phyloP scores from a whole-genome alignment of 495 filamentous ascomycete genomes.

The Penicilliopsis zonata region DNA sequence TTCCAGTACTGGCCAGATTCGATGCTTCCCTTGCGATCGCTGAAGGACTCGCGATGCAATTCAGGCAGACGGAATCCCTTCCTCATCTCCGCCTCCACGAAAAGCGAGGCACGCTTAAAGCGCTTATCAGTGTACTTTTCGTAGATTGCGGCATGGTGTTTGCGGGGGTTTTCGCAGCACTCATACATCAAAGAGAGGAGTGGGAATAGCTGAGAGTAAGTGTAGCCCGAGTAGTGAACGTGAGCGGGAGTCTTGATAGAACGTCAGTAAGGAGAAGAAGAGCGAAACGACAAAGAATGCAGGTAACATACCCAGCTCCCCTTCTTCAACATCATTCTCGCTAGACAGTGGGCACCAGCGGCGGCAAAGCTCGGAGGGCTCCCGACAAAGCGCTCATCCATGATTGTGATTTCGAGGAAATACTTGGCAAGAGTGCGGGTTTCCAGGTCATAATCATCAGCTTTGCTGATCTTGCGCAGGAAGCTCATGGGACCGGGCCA shows the following conservation, averaged over 20 bases:
- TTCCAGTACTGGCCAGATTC: background rate
- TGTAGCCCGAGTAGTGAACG: constrained; percentile 87
- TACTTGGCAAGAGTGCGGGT: constrained; percentile 96
- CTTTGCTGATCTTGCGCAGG: constrained; percentile 91
- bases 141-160: constrained; percentile 75
- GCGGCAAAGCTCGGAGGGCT: constrained; percentile 81
- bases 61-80: constrained; percentile 36
- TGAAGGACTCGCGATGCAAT: background rate
- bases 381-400: constrained; percentile 95
- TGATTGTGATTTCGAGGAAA: constrained; percentile 90
- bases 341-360: constrained; percentile 86
- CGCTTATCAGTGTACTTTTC: constrained; percentile 82
- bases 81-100: constrained; percentile 60
- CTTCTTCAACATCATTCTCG: constrained; percentile 79
- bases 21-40: constrained; percentile 1
- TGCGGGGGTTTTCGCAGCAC: constrained; percentile 69
- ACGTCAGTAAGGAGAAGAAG: constrained; percentile 16
- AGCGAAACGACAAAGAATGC: background rate
- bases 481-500: constrained; percentile 99
- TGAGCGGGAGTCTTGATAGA: constrained; percentile 57
- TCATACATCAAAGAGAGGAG: constrained; percentile 67
- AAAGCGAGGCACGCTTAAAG: constrained; percentile 72
- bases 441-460: constrained; percentile 94
- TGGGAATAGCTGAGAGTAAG: constrained; percentile 66
- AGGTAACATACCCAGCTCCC: constrained; percentile 75